phyloP scores from a whole-genome alignment of 176 grass and related monocot genomes.

The Bolboschoenus planiculmis region DNA sequence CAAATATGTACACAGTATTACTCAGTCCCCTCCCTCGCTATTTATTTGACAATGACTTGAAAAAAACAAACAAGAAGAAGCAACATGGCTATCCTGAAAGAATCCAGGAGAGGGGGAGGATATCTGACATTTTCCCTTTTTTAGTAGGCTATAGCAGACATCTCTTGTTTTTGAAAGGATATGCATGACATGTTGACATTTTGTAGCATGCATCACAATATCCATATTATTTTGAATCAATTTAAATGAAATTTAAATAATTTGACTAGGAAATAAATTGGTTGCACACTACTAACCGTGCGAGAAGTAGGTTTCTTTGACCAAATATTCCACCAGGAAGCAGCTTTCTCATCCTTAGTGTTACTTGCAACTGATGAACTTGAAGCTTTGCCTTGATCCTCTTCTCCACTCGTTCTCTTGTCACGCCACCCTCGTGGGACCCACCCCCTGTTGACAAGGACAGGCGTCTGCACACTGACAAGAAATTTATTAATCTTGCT shows the following conservation, averaged over 20 bases:
- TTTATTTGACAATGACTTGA: neutral
- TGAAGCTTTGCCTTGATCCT: slow-evolving; percentile 36
- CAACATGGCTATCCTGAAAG: neutral
- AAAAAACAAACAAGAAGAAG: neutral
- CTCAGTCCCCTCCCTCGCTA: neutral
- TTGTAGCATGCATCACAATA: neutral
- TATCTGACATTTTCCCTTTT: neutral
- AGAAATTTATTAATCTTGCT: slow-evolving; percentile 44
- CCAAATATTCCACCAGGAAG: slow-evolving; percentile 85
- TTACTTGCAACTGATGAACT: slow-evolving; percentile 18
- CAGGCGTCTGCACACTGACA: slow-evolving; percentile 74
- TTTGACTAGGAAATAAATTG: neutral
- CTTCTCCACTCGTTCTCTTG: slow-evolving; percentile 33
- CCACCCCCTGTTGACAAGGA: slow-evolving; percentile 98
- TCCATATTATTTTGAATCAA: neutral
- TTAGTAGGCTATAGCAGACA: neutral
- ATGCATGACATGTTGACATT: neutral
- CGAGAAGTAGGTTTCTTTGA: slow-evolving; percentile 43
- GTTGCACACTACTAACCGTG: slow-evolving; percentile 39
- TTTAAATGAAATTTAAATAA: neutral
- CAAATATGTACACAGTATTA: neutral
- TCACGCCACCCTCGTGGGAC: slow-evolving; percentile 73
- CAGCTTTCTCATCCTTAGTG: slow-evolving; percentile 35
- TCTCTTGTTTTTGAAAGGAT: neutral
- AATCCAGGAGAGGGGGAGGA: neutral